Evolutionary conservation across 225 moss, liverwort and hornwort genomes (phyloP), one percentile per base, ranked within the genome.

Genomic region (Marchantia paleacea): DNA sequence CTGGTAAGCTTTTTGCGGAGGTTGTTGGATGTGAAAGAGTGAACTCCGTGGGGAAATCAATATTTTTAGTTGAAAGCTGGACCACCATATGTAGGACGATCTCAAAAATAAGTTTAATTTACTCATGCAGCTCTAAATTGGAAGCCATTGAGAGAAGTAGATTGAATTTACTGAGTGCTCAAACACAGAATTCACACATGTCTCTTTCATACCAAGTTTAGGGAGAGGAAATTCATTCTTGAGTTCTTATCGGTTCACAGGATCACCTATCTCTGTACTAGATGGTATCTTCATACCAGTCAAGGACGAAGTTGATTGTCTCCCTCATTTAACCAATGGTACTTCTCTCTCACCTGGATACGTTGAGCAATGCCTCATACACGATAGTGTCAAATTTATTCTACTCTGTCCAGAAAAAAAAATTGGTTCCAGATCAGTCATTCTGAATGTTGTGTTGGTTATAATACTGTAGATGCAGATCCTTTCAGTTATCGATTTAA

Each of bases 281-380:
- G 77, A 78, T 78, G 77, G 77, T 22, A 60, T 78, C 47, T 60
- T 78, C 10, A 78, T 78, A 58, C 58, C 77, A 26, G 77, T 78
- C 12, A 63, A 78, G 22, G 77, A 78, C 58, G 77, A 78, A 24
- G 60, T 78, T 39, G 77, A 78, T 26, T 78, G 77, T 16, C 26
- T 25, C 77, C 77, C 77, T 39, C 62, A 78, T 78, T 22, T 62
- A 13, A 78, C 13, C 77, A 63, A 57, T 25, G 77, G 77, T 69
- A 69, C 16, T 14, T 30, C 15, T 28, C 24, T n/a, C n/a, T 69
- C 48, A 25, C 48, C 13, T 8, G 16, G 20, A 68, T 3, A 68
- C 20, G 30, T 14, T 15, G 24, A 77, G 22, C 15, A 18, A 52
- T 7, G 54, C 2, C 16, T 55, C 55, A 12, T 55, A 12, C 55